Evolutionary conservation across 192 early-diverging fungal species (phyloP).

Genomic region (Entomortierella lignicola): DNA sequence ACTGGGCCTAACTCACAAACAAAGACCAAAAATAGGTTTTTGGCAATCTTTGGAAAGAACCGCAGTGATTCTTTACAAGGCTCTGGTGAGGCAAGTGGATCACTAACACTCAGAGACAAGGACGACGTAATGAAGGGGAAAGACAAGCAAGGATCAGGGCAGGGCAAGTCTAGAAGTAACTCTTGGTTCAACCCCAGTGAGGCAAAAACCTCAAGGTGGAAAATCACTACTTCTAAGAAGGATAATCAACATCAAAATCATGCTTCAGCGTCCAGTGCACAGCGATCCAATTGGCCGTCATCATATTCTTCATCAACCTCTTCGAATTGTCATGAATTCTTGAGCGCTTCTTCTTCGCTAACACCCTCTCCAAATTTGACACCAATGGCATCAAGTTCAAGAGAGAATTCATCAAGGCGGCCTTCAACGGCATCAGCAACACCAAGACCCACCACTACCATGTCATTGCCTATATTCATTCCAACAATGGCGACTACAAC

Average conservation of each 20-base stretch:
- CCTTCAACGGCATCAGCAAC: neutral
- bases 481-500: neutral
- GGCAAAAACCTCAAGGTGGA: neutral
- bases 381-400: neutral
- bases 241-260: neutral
- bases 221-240: neutral
- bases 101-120: neutral
- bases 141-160: neutral
- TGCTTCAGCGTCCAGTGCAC: neutral
- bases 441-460: too few relatives aligned
- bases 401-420: neutral
- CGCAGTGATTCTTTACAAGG: neutral
- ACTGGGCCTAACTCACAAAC: neutral
- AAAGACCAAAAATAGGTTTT: constrained; percentile 17
- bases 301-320: neutral
- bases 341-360: neutral
- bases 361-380: neutral
- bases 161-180: neutral
- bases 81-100: neutral
- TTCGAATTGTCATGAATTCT: neutral
- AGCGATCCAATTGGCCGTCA: neutral
- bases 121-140: neutral
- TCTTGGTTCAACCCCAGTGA: neutral
- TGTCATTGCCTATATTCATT: neutral
- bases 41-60: constrained; percentile 22